phyloP scores from a whole-genome alignment of 2,329 filamentous ascomycete species.

The Talaromyces sp. region DNA sequence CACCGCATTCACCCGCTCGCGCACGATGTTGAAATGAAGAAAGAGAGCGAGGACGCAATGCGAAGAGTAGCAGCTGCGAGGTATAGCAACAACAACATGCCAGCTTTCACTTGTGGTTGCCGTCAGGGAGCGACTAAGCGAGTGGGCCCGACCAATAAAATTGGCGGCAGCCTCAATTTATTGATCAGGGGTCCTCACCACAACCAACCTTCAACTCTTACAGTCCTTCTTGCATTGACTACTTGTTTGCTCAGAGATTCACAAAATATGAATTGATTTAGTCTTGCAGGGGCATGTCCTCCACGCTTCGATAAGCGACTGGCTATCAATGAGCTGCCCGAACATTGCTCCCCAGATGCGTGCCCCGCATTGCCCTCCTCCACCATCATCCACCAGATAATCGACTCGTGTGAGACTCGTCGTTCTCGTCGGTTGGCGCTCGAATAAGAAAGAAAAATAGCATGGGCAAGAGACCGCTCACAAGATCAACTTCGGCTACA shows the following conservation, averaged over 20 bases:
- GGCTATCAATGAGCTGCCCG: background rate
- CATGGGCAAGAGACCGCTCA: conserved; percentile 17
- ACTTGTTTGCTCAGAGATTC: background rate
- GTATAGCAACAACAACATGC: conserved; percentile 18
- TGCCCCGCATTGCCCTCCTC: conserved; percentile 17
- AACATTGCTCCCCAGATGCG: conserved; percentile 9
- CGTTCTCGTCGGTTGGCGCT: background rate
- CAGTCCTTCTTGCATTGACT: background rate
- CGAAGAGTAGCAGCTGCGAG: conserved; percentile 1
- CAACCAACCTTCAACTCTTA: background rate
- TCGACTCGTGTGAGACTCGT: background rate
- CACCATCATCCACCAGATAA: conserved; percentile 4
- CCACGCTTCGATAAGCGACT: background rate
- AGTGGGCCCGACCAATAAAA: conserved; percentile 23
- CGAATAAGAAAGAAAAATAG: background rate
- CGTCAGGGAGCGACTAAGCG: conserved; percentile 15
- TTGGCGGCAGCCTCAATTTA: conserved; percentile 21
- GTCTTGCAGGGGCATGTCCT: background rate
- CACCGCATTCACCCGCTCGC: conserved; percentile 33
- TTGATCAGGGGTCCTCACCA: conserved; percentile 18
- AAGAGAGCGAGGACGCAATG: conserved; percentile 1
- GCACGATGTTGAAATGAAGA: conserved; percentile 23
- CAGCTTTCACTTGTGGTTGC: conserved; percentile 25
- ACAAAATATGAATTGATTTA: no score
- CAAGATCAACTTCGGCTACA: conserved; percentile 3